Base-by-base conservation (phyloP, 805 yeast species). In the Zygoascus ofunaensis region DNA sequence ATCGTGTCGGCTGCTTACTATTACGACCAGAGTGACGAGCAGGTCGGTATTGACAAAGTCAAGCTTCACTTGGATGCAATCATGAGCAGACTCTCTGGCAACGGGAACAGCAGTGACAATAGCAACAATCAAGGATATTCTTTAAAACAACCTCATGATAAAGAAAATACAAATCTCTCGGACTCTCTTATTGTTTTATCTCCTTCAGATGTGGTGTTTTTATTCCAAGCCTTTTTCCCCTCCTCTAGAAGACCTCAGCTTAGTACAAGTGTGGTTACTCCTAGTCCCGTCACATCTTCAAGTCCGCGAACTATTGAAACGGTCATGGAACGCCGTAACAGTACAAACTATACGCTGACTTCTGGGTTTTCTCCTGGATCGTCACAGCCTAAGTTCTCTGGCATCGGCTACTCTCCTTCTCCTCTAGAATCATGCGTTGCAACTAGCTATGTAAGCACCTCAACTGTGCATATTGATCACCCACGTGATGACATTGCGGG, bases 141-240 rank as follows among this genome's bases (percentile, higher is more conserved):
- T n/a, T n/a, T n/a, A n/a, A n/a, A n/a, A n/a, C 18, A 32, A 12
- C 30, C 34, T 36, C 37, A 28, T 2, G 41, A 12, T 23, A 32
- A 17, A 15, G 36, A 7, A 39, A 44, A 4, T 33, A 8, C 23
- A 23, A 42, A 17, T 32, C 39, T 7, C 46, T 51, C 2, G 52
- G 55, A 30, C 57, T n/a, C 34, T 24, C 21, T 53, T 24, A 48
- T 62, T 18, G 63, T 59, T 2, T 43, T 61, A 18, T 51, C 55
- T 12, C 61, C 62, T 2, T 52, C 61, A 26, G 66, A 62, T 35
- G 51, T 62, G 4, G 47, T 56, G 1, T 50, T 41, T 37, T 43
- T 61, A n/a, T 61, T 50, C 43, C 44, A 56, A 5, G 43, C 57
- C 2, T 42, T 57, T 10, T 50, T 57, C 36, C 61, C 61, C 3